Base-by-base conservation (phyloP, 2,329 filamentous ascomycete species). In the Fusarium guadeloupense region DNA sequence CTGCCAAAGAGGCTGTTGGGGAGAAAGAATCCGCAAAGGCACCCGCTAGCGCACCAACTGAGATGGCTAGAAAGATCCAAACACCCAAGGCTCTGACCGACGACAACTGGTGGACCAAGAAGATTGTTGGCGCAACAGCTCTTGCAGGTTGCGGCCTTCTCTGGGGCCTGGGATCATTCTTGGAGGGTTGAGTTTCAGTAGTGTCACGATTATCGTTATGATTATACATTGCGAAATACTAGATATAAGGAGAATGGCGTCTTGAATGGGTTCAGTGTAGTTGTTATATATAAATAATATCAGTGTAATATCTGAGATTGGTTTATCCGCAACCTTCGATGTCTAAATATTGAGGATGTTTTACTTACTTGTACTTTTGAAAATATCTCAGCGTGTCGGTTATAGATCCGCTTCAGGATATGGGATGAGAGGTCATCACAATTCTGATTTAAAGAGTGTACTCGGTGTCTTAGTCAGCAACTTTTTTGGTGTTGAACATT, bases 71-170 rank as follows among this genome's bases (percentile, higher is more conserved):
- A 44, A 77, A 72, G 58, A 45, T 73, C 3, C 74, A 71, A 48
- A 68, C 71, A 23, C 72, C 86, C 12, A 89, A 85, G 67, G 85
- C 89, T 26, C 75, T 89, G 44, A 87, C 83, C 4, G 85, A 89
- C 48, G 83, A 87, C 28, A 83, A 85, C 49, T 90, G 87, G 85
- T 89, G 85, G 82, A 83, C 79, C 3, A 89, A 87, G 77, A 89
- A 87, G 74, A 75, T 83, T 3, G 75, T 85, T 25, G 87, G 87
- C n/a, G 84, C 83, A 5, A 83, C 84, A 17, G 84, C 85, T 8
- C 74, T 90, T 46, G 82, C 80, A n/a, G 86, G 85, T 1, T 89
- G 86, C 67, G 83, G 81, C 9, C 72, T 85, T 38, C 73, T 88
- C 3, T 89, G 86, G 86, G 80, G 78, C 6, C 59, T 86, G 17